Evolutionary conservation across 164 flowering plant genomes (phyloP).

Genomic region (Kalanchoe fedtschenkoi): DNA sequence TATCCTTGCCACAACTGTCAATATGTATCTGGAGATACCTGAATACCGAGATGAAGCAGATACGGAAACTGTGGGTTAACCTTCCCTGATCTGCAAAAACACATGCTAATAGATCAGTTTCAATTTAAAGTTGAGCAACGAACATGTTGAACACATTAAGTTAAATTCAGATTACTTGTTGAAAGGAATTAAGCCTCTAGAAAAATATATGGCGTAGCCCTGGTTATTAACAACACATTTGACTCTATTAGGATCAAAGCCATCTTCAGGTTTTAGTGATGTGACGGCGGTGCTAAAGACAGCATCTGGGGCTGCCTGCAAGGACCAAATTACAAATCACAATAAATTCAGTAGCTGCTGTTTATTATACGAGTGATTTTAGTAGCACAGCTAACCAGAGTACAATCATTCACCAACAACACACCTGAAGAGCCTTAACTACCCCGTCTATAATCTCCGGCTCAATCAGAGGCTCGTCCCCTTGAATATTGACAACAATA

Average conservation of each 20-base stretch:
- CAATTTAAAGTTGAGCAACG: neutral
- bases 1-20: neutral
- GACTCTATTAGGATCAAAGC: constrained; percentile 79
- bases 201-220: constrained; percentile 93
- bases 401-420: neutral
- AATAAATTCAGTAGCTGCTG: neutral
- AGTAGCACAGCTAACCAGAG: neutral
- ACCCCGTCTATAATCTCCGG: constrained; percentile 94
- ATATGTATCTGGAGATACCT: constrained; percentile 33
- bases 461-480: constrained; percentile 96
- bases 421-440: constrained; percentile 86
- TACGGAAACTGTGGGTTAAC: constrained; percentile 75
- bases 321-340: neutral
- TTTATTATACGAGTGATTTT: neutral
- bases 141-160: neutral
- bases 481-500: constrained; percentile 94
- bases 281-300: constrained; percentile 99
- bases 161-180: constrained; percentile 53
- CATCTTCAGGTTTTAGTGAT: constrained; percentile 80
- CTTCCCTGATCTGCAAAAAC: constrained; percentile 53
- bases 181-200: constrained; percentile 83
- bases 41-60: constrained; percentile 93
- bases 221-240: constrained; percentile 80
- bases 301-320: constrained; percentile 88
- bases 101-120: neutral